phyloP scores from a whole-genome alignment of 345 rosid species.

The Hevea brasiliensis region DNA sequence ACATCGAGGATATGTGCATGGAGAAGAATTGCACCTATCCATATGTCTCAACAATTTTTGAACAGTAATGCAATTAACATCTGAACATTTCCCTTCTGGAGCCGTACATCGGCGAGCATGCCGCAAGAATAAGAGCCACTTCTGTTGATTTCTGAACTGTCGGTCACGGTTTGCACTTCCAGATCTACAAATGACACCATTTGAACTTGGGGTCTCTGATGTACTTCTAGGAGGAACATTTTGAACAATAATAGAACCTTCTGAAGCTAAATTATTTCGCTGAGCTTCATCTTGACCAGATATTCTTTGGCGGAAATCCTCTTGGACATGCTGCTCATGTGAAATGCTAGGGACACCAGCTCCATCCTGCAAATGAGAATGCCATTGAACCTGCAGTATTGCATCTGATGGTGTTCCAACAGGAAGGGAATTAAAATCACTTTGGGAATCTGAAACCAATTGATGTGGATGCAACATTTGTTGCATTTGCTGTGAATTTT shows the following conservation, averaged over 20 bases:
- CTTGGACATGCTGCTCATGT: slow-evolving; percentile 68
- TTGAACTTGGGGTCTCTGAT: slow-evolving; percentile 45
- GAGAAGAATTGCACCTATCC: slow-evolving; percentile 57
- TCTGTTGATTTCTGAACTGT: slow-evolving; percentile 67
- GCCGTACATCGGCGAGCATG: slow-evolving; percentile 84
- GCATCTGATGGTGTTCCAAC: slow-evolving; percentile 55
- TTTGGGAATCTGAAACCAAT: slow-evolving; percentile 49
- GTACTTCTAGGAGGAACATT: slow-evolving; percentile 46
- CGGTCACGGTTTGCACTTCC: slow-evolving; percentile 56
- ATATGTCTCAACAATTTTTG: slow-evolving; percentile 73
- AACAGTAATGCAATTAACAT: slow-evolving; percentile 54
- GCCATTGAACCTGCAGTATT: slow-evolving; percentile 59
- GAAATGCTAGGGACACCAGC: slow-evolving; percentile 44
- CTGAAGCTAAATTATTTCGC: slow-evolving; percentile 58
- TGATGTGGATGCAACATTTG: slow-evolving; percentile 56
- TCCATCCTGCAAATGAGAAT: slow-evolving; percentile 55
- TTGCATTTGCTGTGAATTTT: slow-evolving; percentile 61
- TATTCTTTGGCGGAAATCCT: slow-evolving; percentile 71
- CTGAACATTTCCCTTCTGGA: slow-evolving; percentile 81
- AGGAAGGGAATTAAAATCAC: slow-evolving; percentile 44
- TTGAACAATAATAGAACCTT: slow-evolving; percentile 53
- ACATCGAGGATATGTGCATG: slow-evolving; percentile 77
- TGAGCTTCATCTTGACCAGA: slow-evolving; percentile 81
- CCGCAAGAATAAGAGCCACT: slow-evolving; percentile 81
- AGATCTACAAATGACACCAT: slow-evolving; percentile 43